Conservation (phyloP, 768 basidiomycete species). For the Russula sp. region DNA sequence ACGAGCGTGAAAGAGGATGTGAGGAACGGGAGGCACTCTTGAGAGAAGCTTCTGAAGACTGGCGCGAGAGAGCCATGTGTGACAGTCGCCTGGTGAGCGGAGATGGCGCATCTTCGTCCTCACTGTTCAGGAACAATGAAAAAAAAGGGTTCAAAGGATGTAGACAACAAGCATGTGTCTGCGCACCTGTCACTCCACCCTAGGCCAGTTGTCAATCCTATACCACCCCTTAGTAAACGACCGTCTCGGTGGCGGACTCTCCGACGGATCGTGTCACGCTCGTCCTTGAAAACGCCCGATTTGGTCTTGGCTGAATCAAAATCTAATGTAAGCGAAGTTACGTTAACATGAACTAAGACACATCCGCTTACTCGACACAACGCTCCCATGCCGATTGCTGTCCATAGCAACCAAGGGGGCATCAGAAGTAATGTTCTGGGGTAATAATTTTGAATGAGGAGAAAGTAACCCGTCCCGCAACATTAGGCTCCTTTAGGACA, state of each 20-base stretch:
- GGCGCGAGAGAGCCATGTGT: constrained; percentile 30
- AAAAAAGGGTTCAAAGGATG: neutral
- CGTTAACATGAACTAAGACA: constrained; percentile 7
- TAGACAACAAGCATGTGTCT: neutral
- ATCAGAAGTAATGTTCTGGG: constrained; percentile 30
- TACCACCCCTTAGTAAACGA: constrained; percentile 38
- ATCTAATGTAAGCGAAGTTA: constrained; percentile 20
- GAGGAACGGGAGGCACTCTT: constrained; percentile 11
- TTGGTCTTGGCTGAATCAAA: constrained; percentile 37
- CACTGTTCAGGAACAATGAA: constrained; percentile 31
- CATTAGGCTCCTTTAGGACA: constrained; percentile 39
- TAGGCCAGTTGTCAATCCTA: constrained; percentile 44
- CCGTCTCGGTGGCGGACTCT: constrained; percentile 42
- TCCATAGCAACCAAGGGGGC: constrained; percentile 28
- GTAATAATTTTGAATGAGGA: constrained; percentile 42
- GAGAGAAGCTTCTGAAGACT: constrained; percentile 28
- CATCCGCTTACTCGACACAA: constrained; percentile 34
- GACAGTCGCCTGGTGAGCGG: constrained; percentile 41
- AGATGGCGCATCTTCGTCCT: constrained; percentile 44
- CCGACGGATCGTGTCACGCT: constrained; percentile 39
- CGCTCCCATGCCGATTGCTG: constrained; percentile 32
- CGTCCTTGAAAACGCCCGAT: constrained; percentile 40
- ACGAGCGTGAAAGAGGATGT: constrained; percentile 34
- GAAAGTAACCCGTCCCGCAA: constrained; percentile 42
- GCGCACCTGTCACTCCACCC: constrained; percentile 44